Conservation (phyloP, 768 basidiomycete genomes). For the Serpula lacrymans region DNA sequence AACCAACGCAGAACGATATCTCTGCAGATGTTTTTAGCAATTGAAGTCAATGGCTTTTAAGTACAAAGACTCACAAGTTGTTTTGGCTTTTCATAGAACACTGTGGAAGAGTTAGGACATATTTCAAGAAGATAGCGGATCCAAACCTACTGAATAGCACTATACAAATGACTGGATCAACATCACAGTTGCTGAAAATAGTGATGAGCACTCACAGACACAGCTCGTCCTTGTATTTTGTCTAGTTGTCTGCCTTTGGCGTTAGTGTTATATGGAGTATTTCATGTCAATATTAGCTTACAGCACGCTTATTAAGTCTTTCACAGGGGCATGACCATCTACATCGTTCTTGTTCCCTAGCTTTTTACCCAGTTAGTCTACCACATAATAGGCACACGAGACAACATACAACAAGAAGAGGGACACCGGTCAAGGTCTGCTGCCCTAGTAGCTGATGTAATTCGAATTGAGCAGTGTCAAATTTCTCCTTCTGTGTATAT, state of each 20-base stretch:
- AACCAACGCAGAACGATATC: constrained; percentile 92
- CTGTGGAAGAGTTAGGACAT: constrained; percentile 35
- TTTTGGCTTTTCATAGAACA: constrained; percentile 97
- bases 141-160: constrained; percentile 72
- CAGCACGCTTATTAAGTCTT: constrained; percentile 81
- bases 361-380: constrained; percentile 31
- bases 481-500: constrained; percentile 61
- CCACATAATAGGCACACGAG: background rate
- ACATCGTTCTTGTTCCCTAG: constrained; percentile 94
- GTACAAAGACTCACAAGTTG: constrained; percentile 64
- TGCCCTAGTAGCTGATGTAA: constrained; percentile 76
- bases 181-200: constrained; percentile 3
- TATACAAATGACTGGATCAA: constrained; percentile 21
- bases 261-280: background rate
- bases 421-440: constrained; percentile 63
- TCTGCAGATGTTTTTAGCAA: constrained; percentile 30
- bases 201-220: constrained; percentile 61
- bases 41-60: constrained; percentile 2
- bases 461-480: constrained; percentile 81
- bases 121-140: background rate
- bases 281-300: constrained; percentile 31
- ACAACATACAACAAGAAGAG: constrained; percentile 72
- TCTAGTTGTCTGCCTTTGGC: constrained; percentile 57
- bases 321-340: constrained; percentile 69
- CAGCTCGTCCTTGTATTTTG: constrained; percentile 74